A percentile compares a stretch with the other conserved stretches of the same genome.
Evolutionary conservation across 1,284 basidiomycete genomes (phyloP).

Genomic region (Neolentinus lepideus): DNA sequence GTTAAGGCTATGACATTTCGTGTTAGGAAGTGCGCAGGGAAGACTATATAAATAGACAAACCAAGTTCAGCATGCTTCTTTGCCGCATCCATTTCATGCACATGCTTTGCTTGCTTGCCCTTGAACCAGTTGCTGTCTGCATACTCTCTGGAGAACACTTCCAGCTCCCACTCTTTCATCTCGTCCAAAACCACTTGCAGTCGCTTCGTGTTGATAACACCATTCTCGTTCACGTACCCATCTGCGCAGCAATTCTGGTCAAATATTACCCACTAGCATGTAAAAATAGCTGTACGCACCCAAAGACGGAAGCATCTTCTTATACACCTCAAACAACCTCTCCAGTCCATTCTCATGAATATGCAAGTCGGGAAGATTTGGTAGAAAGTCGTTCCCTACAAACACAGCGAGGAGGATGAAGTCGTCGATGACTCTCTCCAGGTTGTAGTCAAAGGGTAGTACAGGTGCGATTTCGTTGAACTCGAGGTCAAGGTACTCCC

Average conservation of each 20-base stretch:
- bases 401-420: conserved; percentile 96
- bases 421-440: conserved; percentile 96
- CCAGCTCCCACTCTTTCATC: conserved; percentile 82
- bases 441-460: conserved; percentile 67
- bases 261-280: background rate
- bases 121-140: conserved; percentile 87
- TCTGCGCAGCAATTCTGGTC: conserved; percentile 36
- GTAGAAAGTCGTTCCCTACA: conserved; percentile 96
- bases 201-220: conserved; percentile 74
- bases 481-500: conserved; percentile 96
- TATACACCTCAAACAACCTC: conserved; percentile 91
- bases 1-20: conserved; percentile 50
- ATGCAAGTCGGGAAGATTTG: conserved; percentile 93
- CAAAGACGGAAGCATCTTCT: conserved; percentile 78
- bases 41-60: conserved; percentile 20
- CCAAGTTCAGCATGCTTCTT: conserved; percentile 44
- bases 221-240: conserved; percentile 92
- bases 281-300: conserved; percentile 31
- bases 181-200: conserved; percentile 87
- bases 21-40: background rate
- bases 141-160: conserved; percentile 88
- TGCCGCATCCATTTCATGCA: conserved; percentile 49
- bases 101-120: conserved; percentile 77
- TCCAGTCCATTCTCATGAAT: conserved; percentile 97
- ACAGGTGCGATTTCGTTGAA: conserved; percentile 65